Evolutionary conservation across 257 asterid species (phyloP), one percentile per base, ranked within the genome.

Genomic region (Jacaranda mimosifolia): DNA sequence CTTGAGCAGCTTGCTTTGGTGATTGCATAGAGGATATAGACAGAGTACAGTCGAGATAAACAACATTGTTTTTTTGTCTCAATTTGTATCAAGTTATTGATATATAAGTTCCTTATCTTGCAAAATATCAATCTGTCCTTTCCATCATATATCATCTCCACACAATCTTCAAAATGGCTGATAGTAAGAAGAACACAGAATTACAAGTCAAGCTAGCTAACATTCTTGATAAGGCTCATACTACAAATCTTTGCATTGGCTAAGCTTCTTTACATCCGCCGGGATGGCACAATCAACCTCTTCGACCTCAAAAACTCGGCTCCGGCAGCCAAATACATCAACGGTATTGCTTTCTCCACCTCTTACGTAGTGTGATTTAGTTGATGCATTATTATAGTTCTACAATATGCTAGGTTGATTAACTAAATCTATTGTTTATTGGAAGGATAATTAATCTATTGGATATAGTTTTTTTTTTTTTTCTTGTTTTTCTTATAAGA

Each of bases 301-400:
- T 8, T 82, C 9, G 86, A 82, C 72, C 14, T 39, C 45, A 75
- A 57, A 38, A 17, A 21, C 72, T 14, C 74, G 6, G 82, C 85
- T 40, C 42, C 75, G 3, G 35, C 84, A 59, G 51, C 80, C 40
- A 62, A 39, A 40, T 14, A 38, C 76, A 58, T 82, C 55, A 39
- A 40, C 39, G n/a, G 40, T 69, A 4, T 46, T 26, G 1, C 66
- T 0, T 70, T 80, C 67, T 51, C 87, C 66, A 45, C 76, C 56
- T 53, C 77, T 57, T 82, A 83, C 78, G 19, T 80, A 26, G 32
- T 26, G 2, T 26, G 32, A 26, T 26, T 26, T 26, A 26, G 32
- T 26, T 26, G 32, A 26, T 26, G 32, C 1, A 26, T 26, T n/a
- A n/a, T n/a, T n/a, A n/a, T 26, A 26, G 1, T 26, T 26, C 32